A percentile compares a stretch with the other conserved stretches of the same genome.
Evolutionary conservation across 2,329 filamentous ascomycete species (phyloP).

Genomic region (Anthostomella pinea): DNA sequence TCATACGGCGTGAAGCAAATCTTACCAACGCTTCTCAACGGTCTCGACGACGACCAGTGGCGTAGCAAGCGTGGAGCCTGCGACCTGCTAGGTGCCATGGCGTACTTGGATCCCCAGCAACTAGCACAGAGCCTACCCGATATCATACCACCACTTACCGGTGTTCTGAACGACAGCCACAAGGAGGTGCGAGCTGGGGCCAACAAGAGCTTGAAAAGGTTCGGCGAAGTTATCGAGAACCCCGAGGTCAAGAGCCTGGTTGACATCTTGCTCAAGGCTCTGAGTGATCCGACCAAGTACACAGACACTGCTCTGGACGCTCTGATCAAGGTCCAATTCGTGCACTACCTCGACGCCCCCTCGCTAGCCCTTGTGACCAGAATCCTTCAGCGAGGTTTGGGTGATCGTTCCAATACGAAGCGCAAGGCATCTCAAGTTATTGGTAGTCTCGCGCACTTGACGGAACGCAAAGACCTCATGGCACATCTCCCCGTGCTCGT

Average conservation of each 20-base stretch:
- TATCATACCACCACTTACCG: conserved; percentile 93
- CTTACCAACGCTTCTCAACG: conserved; percentile 83
- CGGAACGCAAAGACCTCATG: conserved; percentile 90
- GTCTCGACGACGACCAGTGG: conserved; percentile 94
- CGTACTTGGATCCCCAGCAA: conserved; percentile 94
- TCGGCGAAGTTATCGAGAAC: conserved; percentile 97
- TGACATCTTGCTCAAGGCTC: conserved; percentile 86
- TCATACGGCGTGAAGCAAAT: conserved; percentile 96
- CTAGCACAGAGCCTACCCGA: conserved; percentile 88
- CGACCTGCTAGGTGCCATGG: conserved; percentile 95
- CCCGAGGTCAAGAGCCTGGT: conserved; percentile 94
- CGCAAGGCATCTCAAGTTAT: conserved; percentile 97
- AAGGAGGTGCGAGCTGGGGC: conserved; percentile 92
- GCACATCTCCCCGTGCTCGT: conserved; percentile 90
- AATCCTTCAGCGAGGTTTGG: conserved; percentile 88
- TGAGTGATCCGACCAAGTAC: conserved; percentile 96
- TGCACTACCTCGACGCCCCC: conserved; percentile 96
- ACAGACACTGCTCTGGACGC: conserved; percentile 92
- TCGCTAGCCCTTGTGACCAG: conserved; percentile 92
- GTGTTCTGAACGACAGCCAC: conserved; percentile 94
- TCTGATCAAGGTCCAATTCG: conserved; percentile 96
- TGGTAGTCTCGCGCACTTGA: conserved; percentile 93
- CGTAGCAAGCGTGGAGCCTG: conserved; percentile 98
- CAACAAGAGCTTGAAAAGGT: conserved; percentile 94
- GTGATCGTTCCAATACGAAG: conserved; percentile 91